A percentile compares a stretch with the other conserved stretches of the same genome.
These are phyloP conservation scores for Davidsoniella eucalypti DNA, from an alignment of 2,329 filamentous ascomycete genomes.

Conservation along the genomic window DNA sequence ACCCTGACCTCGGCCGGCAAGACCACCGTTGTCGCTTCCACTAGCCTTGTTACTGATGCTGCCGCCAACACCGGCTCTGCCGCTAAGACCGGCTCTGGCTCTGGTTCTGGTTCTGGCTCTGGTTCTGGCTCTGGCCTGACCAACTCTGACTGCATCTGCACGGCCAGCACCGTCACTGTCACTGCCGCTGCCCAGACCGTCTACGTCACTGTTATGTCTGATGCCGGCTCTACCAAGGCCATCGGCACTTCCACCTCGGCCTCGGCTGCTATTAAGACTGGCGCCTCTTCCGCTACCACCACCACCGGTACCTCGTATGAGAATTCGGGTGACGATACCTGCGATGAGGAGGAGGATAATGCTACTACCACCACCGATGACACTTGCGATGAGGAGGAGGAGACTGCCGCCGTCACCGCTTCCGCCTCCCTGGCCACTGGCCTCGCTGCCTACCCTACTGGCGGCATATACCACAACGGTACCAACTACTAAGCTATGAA, in stretches of 20 bases:
- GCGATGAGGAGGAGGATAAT: slow-evolving; percentile 6
- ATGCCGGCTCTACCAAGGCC: slow-evolving; percentile 15
- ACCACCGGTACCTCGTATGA: slow-evolving; percentile 8
- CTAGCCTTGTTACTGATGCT: slow-evolving; percentile 16
- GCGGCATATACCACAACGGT: slow-evolving; percentile 24
- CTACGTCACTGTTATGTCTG: slow-evolving; percentile 16
- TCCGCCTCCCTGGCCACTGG: slow-evolving; percentile 19
- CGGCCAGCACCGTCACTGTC: slow-evolving; percentile 11
- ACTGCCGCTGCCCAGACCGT: slow-evolving; percentile 18
- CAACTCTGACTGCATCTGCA: slow-evolving; percentile 6
- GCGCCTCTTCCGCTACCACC: slow-evolving; percentile 6
- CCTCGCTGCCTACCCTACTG: slow-evolving; percentile 16
- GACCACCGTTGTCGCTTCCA: slow-evolving; percentile 14
- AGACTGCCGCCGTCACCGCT: slow-evolving; percentile 14
- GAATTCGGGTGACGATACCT: slow-evolving; percentile 13
- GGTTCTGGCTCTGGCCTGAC: too few species aligned
- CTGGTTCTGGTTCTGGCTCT: slow-evolving; percentile 19
- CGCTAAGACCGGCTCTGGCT: slow-evolving; percentile 13
- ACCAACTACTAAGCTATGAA: slow-evolving; percentile 20
- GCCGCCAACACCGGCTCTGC: slow-evolving; percentile 14
- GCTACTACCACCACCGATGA: slow-evolving; percentile 11
- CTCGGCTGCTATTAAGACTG: slow-evolving; percentile 3
- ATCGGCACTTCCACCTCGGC: slow-evolving; percentile 6
- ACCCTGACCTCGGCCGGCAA: slow-evolving; percentile 18
- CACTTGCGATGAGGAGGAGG: slow-evolving; percentile 11